Base-by-base conservation (phyloP, 352 stramenopile genomes). In the Phytopythium ostracodes region DNA sequence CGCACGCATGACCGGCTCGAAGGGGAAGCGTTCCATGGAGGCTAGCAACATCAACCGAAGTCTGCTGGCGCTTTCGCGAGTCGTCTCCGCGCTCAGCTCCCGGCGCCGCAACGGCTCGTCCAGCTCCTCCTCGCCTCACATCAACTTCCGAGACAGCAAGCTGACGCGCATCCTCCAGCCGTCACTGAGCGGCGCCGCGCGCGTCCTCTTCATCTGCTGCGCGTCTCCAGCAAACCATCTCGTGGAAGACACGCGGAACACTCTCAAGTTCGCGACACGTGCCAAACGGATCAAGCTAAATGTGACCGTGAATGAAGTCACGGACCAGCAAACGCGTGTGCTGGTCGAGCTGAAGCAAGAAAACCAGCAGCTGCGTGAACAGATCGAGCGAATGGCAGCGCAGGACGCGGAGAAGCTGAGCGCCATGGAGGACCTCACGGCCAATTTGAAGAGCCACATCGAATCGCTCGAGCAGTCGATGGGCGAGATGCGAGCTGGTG, bases 91-190 rank as follows among this genome's bases (percentile, higher is more conserved):
- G n/a, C 73, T 97, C 5, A 88, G 84, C 24, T 79, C 96, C 55
- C 84, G 90, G 65, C 96, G 82, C 24, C 74, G 96, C 20, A 88
- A 75, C 15, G 43, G 44, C 15, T 55, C 47, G 18, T 67, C 55
- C 20, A 87, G 73, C 15, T 29, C 54, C 15, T 55, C 46, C 14
- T 70, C 59, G 24, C 61, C 70, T 33, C 93, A 98, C 62, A 84
- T 98, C 24, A 94, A 94, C 22, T 98, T 97, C 52, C 76, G 94
- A 25, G 91, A 98, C 65, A 97, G 87, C 12, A 98, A 97, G 64
- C 84, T 98, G 18, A 98, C 94, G 42, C 86, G 94, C 12, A 72
- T 98, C 29, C 77, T 98, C 31, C 87, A 96, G 57, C 89, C 96
- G 50, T 92, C 85, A 17, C 69, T 97, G 0, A 85, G 89, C 17